Percentiles rank a stretch among this genome's conserved stretches.
These are phyloP conservation scores for Colletotrichum musicola DNA, from an alignment of 2,329 filamentous ascomycete species.

Conservation along the genomic window DNA sequence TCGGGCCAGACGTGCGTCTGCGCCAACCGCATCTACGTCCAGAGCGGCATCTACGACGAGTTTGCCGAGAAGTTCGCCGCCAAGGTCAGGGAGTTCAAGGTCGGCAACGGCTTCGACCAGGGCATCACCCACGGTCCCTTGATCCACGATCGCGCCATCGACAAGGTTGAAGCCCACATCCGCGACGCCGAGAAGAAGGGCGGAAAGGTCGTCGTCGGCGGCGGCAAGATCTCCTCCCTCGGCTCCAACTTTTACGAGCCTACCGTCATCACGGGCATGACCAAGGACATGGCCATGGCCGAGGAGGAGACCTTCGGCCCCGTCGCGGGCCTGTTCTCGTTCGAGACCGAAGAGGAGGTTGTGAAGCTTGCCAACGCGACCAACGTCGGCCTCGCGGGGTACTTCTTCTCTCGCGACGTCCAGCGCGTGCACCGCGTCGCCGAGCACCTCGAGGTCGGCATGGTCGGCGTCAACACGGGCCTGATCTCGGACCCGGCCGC, in stretches of 20 bases:
- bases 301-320: constrained; percentile 96
- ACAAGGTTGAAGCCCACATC: constrained; percentile 85
- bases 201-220: constrained; percentile 80
- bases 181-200: constrained; percentile 83
- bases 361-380: constrained; percentile 84
- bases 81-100: constrained; percentile 79
- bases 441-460: constrained; percentile 83
- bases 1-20: constrained; percentile 97
- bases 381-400: constrained; percentile 91
- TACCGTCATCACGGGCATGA: constrained; percentile 91
- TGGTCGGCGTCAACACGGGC: constrained; percentile 88
- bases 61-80: constrained; percentile 78
- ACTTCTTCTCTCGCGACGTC: constrained; percentile 84
- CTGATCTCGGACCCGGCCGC: constrained; percentile 69
- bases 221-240: constrained; percentile 70
- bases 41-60: constrained; percentile 80
- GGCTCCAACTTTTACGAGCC: constrained; percentile 91
- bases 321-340: constrained; percentile 89
- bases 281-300: constrained; percentile 83
- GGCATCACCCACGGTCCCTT: constrained; percentile 83
- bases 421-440: constrained; percentile 72
- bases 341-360: constrained; percentile 90
- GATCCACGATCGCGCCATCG: constrained; percentile 85
- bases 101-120: constrained; percentile 79
- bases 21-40: constrained; percentile 86